Percentiles rank a stretch among this genome's conserved stretches.
phyloP scores from a whole-genome alignment of 1,284 basidiomycete species.

The Cerrena zonata region DNA sequence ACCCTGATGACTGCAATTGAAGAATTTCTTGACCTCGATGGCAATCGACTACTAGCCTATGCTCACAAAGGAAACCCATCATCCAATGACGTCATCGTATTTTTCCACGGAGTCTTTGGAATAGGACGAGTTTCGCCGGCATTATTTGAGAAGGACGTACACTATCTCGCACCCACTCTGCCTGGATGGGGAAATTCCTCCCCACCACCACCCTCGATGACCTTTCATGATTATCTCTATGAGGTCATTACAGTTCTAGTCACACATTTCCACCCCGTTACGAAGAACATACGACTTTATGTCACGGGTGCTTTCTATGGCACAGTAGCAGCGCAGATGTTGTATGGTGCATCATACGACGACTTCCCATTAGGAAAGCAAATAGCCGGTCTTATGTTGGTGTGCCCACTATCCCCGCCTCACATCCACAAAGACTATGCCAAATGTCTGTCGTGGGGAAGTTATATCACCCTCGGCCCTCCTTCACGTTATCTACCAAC shows the following conservation, averaged over 20 bases:
- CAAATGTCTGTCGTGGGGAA: slow-evolving; percentile 13
- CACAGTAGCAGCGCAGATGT: slow-evolving; percentile 48
- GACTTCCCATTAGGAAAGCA: slow-evolving; percentile 43
- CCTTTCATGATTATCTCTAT: slow-evolving; percentile 41
- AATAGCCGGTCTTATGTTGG: slow-evolving; percentile 43
- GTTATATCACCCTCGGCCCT: slow-evolving; percentile 37
- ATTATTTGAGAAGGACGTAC: slow-evolving; percentile 37
- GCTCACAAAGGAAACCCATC: slow-evolving; percentile 41
- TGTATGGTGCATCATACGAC: slow-evolving; percentile 47
- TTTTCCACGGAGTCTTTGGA: slow-evolving; percentile 47
- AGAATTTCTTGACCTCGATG: slow-evolving; percentile 36
- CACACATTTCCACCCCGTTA: slow-evolving; percentile 42
- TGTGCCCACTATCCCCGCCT: slow-evolving; percentile 43
- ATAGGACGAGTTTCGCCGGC: slow-evolving; percentile 34
- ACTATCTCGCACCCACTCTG: slow-evolving; percentile 45
- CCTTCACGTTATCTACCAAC: slow-evolving; percentile 36
- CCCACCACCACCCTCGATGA: slow-evolving; percentile 27
- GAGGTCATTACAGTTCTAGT: slow-evolving; percentile 44
- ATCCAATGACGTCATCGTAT: slow-evolving; percentile 44
- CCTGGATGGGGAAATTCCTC: slow-evolving; percentile 54
- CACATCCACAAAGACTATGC: slow-evolving; percentile 41
- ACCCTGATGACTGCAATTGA: no score
- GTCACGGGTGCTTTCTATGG: slow-evolving; percentile 50
- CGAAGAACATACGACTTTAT: slow-evolving; percentile 39
- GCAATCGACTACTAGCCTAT: slow-evolving; percentile 47